phyloP scores from a whole-genome alignment of 2,329 filamentous ascomycete species.

The Verticillium albo-atrum region DNA sequence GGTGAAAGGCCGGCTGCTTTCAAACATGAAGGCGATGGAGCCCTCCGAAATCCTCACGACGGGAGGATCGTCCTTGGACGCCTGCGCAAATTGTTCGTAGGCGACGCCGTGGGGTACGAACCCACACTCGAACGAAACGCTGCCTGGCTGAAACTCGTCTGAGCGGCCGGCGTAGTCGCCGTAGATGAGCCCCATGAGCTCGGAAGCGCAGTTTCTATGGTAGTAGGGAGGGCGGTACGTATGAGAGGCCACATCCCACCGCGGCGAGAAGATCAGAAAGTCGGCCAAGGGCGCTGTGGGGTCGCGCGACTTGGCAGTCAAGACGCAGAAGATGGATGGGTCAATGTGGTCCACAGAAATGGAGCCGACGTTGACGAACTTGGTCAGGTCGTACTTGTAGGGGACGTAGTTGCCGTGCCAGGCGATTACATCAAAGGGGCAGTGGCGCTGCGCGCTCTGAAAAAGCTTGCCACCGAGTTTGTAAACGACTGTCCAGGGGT shows the following conservation, averaged over 20 bases:
- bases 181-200: constrained; percentile 58
- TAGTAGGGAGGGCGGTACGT: constrained; percentile 72
- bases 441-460: constrained; percentile 60
- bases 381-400: constrained; percentile 76
- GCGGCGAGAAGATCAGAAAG: constrained; percentile 69
- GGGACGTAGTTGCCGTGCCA: constrained; percentile 81
- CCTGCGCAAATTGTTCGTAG: constrained; percentile 50
- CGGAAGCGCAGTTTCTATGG: constrained; percentile 63
- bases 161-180: constrained; percentile 50
- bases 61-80: constrained; percentile 47
- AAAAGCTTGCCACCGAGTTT: constrained; percentile 69
- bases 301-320: constrained; percentile 57
- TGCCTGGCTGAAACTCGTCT: constrained; percentile 53
- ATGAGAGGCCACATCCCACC: constrained; percentile 65
- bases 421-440: constrained; percentile 73
- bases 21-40: constrained; percentile 66
- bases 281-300: constrained; percentile 63
- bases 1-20: constrained; percentile 54
- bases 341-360: constrained; percentile 76
- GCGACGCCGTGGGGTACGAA: constrained; percentile 67
- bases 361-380: constrained; percentile 70
- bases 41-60: constrained; percentile 54
- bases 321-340: constrained; percentile 71
- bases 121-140: constrained; percentile 61
- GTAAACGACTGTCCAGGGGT: constrained; percentile 52